Base-by-base conservation (phyloP, 306 rosid genomes). In the Vigna hirtella region DNA sequence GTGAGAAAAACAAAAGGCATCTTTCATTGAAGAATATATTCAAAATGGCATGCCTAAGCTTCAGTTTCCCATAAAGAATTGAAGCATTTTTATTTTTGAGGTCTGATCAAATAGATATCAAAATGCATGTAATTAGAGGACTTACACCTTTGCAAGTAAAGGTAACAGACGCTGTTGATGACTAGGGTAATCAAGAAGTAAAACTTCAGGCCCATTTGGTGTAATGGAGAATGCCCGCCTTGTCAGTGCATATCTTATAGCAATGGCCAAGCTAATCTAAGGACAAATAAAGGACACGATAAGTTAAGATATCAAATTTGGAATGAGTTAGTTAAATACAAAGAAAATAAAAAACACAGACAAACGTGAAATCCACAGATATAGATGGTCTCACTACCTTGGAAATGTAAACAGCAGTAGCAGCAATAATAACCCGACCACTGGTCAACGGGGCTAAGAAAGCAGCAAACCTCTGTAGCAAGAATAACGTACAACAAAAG, bases 81-180 rank as follows among this genome's bases (percentile, higher is more conserved):
- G 55, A 74, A 62, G 24, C 48, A 17, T 15, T 62, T 61, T 9
- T 13, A 20, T 9, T 56, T 56, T 56, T 38, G 47, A 70, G 36
- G 51, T 42, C 72, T 72, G 50, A 26, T 50, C 40, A 48, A 57
- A 55, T 58, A 63, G 22, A 78, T 43, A 83, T 22, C 28, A 70
- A 72, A 81, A 75, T 59, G 68, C 56, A 13, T 55, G 52, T 45
- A 55, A 74, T n/a, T 48, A 34, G 63, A 74, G 73, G 49, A 77
- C 95, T 72, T 89, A 94, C 97, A 90, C 84, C 73, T 89, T 94
- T 9, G 98, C 98, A 74, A 94, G 97, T 70, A 92, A 92, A 75
- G 98, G 98, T 62, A 94, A 78, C 34, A 90, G 91, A 56, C 98
- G 91, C 17, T 78, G 84, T 73, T 90, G 97, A 86, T 94, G 97